Conservation (phyloP, 192 early-diverging fungal genomes). For the Oehlia diaphana region DNA sequence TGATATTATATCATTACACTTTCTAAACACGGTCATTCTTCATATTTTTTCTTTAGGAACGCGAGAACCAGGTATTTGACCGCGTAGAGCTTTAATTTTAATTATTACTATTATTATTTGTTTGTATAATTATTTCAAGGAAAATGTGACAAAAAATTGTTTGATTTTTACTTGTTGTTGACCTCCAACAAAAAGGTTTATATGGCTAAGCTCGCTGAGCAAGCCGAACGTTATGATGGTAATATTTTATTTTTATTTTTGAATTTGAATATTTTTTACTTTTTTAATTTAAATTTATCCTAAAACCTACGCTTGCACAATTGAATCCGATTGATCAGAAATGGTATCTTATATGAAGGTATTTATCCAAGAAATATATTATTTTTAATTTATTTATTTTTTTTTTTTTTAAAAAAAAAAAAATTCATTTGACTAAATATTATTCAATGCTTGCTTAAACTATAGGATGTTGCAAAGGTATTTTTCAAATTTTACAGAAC, state of each 20-base stretch:
- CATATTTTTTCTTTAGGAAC: slow-evolving; percentile 26
- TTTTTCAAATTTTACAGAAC: slow-evolving; percentile 37
- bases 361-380: not conserved
- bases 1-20: not conserved
- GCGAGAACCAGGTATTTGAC: slow-evolving; percentile 38
- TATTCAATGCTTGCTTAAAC: not conserved
- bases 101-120: not conserved
- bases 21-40: not conserved
- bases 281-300: not conserved
- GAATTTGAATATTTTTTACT: not conserved
- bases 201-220: slow-evolving; percentile 99
- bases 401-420: not conserved
- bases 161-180: slow-evolving; percentile 24
- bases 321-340: slow-evolving; percentile 25
- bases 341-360: slow-evolving; percentile 42
- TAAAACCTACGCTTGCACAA: not conserved
- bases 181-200: slow-evolving; percentile 82
- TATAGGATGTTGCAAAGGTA: slow-evolving; percentile 50
- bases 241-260: slow-evolving; percentile 18
- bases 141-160: slow-evolving; percentile 26
- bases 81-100: slow-evolving; percentile 4
- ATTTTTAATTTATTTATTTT: slow-evolving; percentile 4
- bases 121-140: not conserved
- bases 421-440: slow-evolving; percentile 16
- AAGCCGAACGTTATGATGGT: slow-evolving; percentile 95